These are phyloP conservation scores for Epichloe glyceriae DNA, from an alignment of 2,329 filamentous ascomycete species.

Conservation along the genomic window DNA sequence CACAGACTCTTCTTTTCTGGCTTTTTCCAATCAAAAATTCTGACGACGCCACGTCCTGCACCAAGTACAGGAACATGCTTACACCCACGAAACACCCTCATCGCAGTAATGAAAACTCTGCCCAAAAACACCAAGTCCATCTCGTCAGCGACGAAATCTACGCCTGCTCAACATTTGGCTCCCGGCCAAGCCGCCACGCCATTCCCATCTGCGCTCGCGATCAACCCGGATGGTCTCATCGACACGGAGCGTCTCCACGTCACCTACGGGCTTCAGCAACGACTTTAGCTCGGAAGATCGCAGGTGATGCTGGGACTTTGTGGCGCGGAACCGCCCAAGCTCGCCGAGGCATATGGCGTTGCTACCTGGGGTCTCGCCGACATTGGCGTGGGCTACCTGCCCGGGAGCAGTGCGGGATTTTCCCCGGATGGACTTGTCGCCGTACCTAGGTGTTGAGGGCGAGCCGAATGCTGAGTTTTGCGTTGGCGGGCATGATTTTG, in stretches of 20 bases:
- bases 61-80: slow-evolving; percentile 23
- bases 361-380: slow-evolving; percentile 23
- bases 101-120: slow-evolving; percentile 34
- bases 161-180: slow-evolving; percentile 35
- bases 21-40: neutral
- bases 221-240: slow-evolving; percentile 29
- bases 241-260: slow-evolving; percentile 36
- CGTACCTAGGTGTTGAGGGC: slow-evolving; percentile 21
- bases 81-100: slow-evolving; percentile 28
- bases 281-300: slow-evolving; percentile 39
- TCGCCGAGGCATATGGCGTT: slow-evolving; percentile 28
- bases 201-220: slow-evolving; percentile 37
- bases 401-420: slow-evolving; percentile 40
- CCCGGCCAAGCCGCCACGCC: slow-evolving; percentile 17
- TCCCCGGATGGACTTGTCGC: slow-evolving; percentile 40
- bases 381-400: slow-evolving; percentile 30
- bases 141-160: slow-evolving; percentile 48
- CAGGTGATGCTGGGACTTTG: slow-evolving; percentile 30
- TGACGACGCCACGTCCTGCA: neutral
- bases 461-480: slow-evolving; percentile 29
- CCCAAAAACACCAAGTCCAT: slow-evolving; percentile 33
- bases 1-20: neutral
- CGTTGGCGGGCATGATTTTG: slow-evolving; percentile 34
- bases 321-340: slow-evolving; percentile 24
- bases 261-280: slow-evolving; percentile 30